Percentiles rank a stretch among this genome's conserved stretches.
phyloP scores from a whole-genome alignment of 805 yeast species.

The Blastobotrys muscicola region DNA sequence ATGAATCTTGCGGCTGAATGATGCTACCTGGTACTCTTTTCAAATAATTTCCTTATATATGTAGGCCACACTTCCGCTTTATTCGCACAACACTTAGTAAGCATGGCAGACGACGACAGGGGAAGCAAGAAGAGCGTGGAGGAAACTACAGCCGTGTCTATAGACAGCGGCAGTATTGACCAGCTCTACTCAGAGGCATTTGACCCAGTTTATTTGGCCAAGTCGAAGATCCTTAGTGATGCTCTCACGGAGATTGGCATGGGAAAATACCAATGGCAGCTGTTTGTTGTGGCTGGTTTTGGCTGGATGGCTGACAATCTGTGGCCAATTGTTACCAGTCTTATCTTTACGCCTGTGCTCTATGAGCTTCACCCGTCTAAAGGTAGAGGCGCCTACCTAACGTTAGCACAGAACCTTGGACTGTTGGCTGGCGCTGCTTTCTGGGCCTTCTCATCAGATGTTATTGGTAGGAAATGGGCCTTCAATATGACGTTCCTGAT shows the following conservation, averaged over 20 bases:
- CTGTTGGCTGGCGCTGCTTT: slow-evolving; percentile 41
- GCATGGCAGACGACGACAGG: neutral
- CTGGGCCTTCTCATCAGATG: slow-evolving; percentile 47
- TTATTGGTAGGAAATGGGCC: slow-evolving; percentile 43
- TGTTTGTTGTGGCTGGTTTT: slow-evolving; percentile 42
- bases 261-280: slow-evolving; percentile 42
- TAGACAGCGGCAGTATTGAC: slow-evolving; percentile 2
- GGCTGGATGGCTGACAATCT: slow-evolving; percentile 48
- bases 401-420: slow-evolving; percentile 31
- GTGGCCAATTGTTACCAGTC: slow-evolving; percentile 36
- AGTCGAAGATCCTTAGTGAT: slow-evolving; percentile 29
- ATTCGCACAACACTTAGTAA: neutral
- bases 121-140: neutral
- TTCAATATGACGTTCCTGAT: slow-evolving; percentile 40
- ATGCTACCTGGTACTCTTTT: neutral
- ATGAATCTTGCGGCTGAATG: neutral
- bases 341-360: slow-evolving; percentile 37
- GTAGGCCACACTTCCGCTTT: neutral
- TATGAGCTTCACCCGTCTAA: slow-evolving; percentile 37
- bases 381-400: slow-evolving; percentile 34
- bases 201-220: slow-evolving; percentile 9
- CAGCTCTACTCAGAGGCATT: slow-evolving; percentile 8
- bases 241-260: slow-evolving; percentile 53
- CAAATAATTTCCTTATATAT: neutral
- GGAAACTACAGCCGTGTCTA: neutral